Evolutionary conservation across 2,329 filamentous ascomycete species (phyloP), one percentile per base, ranked within the genome.

Genomic region (Scopulariopsis brevicaulis): DNA sequence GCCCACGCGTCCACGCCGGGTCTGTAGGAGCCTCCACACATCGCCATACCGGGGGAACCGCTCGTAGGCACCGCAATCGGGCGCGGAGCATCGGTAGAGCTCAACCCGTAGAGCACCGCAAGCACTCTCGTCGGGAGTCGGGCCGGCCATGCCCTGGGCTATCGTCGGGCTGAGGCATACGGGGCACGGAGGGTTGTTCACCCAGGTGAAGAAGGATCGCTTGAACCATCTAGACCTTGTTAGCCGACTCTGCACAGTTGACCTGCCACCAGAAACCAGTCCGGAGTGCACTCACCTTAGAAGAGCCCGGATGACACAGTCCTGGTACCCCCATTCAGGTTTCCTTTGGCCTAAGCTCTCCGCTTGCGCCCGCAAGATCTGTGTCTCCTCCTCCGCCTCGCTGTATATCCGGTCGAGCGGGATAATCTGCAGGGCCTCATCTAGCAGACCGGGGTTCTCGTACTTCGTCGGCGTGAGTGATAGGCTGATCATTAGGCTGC

Each of bases 291-390:
- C 84, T 65, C 77, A 91, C 88, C 85, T 86, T 67, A 97, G 77
- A 62, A 97, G 77, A 60, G 93, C 90, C 63, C 89, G 83, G 67
- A 97, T 87, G 58, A 96, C 90, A 70, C 93, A 99, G 73, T 99
- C 94, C 72, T 97, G 93, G 69, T 97, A 96, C 59, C 92, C 93
- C 93, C 93, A 97, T 75, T 91, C 87, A 1, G 92, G 83, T 69
- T 88, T 87, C 63, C 86, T 89, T 59, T 88, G 84, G 22, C 89
- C 89, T 75, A 96, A 85, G 64, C 90, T 96, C 68, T 88, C 88
- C 35, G 93, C 93, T 71, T 96, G 86, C 37, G 90, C 94, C 67
- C 88, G 84, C 64, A 96, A 77, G 34, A 96, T 85, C 69, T 96
- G 90, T 63, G 83, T 85, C 72, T 97, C 92, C 70, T 97, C 93